Evolutionary conservation across 2,329 filamentous ascomycete genomes (phyloP), one percentile per base, ranked within the genome.

Genomic region (Botrytis pseudocinerea): DNA sequence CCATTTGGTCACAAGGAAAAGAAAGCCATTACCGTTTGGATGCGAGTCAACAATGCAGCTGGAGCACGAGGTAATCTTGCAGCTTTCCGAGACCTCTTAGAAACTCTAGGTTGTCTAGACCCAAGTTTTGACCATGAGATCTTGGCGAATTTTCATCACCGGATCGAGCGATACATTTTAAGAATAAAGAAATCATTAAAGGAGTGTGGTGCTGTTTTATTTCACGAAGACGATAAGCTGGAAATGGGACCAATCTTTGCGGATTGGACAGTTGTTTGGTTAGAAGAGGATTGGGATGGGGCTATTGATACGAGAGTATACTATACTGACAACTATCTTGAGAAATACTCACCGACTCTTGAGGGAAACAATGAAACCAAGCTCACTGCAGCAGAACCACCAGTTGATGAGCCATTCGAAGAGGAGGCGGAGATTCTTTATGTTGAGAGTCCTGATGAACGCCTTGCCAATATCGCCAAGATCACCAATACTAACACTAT

Each of bases 221-320:
- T 63, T 6, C 18, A 4, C 2, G 12, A 8, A 46, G 40, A 70
- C 6, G 68, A 60, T n/a, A 63, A n/a, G 20, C 18, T 8, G 22
- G 54, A 35, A 46, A 28, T 38, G 40, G 38, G 60, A 16, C 65
- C 65, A 8, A 16, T 42, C 1, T 59, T 74, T 42, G 60, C 44
- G 18, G 70, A 73, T 35, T 62, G 38, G 42, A 72, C 60, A 2
- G 40, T 63, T 9, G 69, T 51, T 46, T 70, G 68, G 68, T 46
- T 63, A 5, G 59, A 60, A 35, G 22, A 63, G 54, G 40, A 63
- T 22, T 70, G 68, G 68, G 40, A 70, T 70, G 68, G 68, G 18
- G 25, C n/a, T 9, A 40, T 57, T 32, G 48, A 69, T 28, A 69
- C 65, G 10, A 69, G 48, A 57, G 14, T 20, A 1, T 40, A 42